Evolutionary conservation across 1,284 basidiomycete species (phyloP), one percentile per base, ranked within the genome.

Genomic region (Cerioporus squamosus): DNA sequence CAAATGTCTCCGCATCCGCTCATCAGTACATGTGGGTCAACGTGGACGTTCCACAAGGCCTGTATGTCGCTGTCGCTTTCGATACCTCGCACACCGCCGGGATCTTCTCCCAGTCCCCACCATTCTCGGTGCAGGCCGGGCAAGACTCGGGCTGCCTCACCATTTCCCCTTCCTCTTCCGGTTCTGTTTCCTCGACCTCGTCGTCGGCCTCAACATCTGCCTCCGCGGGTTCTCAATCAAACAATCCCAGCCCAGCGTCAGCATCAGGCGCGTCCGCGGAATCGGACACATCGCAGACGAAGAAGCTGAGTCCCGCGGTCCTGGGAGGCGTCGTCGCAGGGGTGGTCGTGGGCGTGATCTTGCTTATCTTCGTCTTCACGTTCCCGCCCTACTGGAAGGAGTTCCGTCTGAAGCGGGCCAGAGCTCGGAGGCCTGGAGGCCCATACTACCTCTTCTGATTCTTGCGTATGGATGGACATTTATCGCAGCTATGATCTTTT

Each of bases 321-420:
- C 51, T 72, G 18, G 67, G 65, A 18, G 70, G 70, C 18, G 67
- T 64, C 15, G 62, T 71, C 9, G 65, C 60, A 1, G 68, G 66
- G 33, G 54, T 67, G 9, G 50, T 65, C 5, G 59, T 63, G 10
- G 69, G 64, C 18, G 65, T 70, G 18, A 44, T 65, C 20, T 44
- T 69, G 20, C 55, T 72, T 29, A 20, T 69, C 33, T 44, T 66
- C 10, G 68, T 63, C 15, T 69, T 68, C 49, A 65, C 62, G n/a
- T 61, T 65, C 44, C 69, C 67, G 29, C 63, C 65, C 22, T 62
- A 60, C 20, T 54, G 64, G 42, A 61, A 58, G 46, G 60, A 36
- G 33, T 36, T 52, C 33, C 43, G 56, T 14, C 54, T 65, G 14
- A 49, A 60, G 18, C 51, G 49, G 4, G 51, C 51, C 29, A 55